These are phyloP conservation scores for Euphrasia confusa DNA, from an alignment of 257 asterid species.

Conservation along the genomic window DNA sequence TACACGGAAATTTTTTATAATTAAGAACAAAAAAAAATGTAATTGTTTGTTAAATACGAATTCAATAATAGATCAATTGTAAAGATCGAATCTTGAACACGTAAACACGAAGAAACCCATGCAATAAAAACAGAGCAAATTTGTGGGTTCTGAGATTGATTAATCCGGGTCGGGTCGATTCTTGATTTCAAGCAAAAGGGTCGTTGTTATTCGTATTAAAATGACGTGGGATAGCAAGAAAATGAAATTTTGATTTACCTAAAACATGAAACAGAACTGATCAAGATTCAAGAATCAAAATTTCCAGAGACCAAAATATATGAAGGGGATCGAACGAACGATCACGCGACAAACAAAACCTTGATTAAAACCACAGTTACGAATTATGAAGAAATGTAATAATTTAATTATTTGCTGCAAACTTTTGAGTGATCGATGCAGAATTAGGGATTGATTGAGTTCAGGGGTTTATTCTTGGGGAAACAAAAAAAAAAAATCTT, in stretches of 20 bases:
- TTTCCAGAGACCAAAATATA: constrained; percentile 2
- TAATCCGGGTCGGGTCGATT: background rate
- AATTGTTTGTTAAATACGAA: too few relatives aligned
- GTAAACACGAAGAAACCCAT: background rate
- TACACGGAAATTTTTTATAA: too few relatives aligned
- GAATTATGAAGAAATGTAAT: constrained; percentile 17
- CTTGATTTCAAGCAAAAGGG: background rate
- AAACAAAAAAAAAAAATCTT: constrained; percentile 1
- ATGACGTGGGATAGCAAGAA: constrained; percentile 5
- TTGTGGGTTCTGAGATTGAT: background rate
- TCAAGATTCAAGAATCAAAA: constrained; percentile 18
- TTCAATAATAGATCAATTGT: too few relatives aligned
- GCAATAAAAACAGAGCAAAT: constrained; percentile 2
- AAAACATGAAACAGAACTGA: constrained; percentile 20
- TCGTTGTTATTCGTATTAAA: background rate
- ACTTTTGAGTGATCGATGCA: constrained; percentile 14
- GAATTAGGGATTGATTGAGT: constrained; percentile 24
- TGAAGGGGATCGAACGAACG: background rate
- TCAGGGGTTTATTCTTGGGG: constrained; percentile 41
- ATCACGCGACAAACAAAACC: constrained; percentile 24
- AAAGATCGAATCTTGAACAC: background rate
- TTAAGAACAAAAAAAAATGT: too few relatives aligned
- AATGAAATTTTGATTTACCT: constrained; percentile 24
- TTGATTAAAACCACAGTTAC: constrained; percentile 19
- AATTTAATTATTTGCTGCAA: background rate